These are phyloP conservation scores for Chlorella sp. DNA, from an alignment of 139 green algal species.

Conservation along the genomic window DNA sequence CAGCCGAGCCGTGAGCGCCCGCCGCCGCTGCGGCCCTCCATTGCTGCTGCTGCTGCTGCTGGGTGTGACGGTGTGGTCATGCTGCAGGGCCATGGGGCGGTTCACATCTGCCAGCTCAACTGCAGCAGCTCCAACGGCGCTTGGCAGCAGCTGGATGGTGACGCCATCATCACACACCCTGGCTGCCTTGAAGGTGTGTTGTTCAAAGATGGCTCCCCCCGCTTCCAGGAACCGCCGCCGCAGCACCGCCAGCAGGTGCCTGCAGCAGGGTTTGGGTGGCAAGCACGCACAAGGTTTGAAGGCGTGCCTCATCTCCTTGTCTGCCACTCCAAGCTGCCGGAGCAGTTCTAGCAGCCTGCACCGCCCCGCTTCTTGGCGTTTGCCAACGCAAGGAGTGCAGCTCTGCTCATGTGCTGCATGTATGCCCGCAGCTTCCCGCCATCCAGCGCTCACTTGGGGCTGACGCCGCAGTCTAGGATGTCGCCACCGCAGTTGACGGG, in stretches of 20 bases:
- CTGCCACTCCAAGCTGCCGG: too few species aligned
- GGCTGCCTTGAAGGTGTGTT: conserved; percentile 56
- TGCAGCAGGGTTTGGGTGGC: conserved; percentile 2
- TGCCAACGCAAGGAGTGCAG: too few species aligned
- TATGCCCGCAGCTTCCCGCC: too few species aligned
- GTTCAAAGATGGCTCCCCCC: conserved; percentile 65
- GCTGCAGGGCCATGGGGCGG: conserved; percentile 43
- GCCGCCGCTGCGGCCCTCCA: background rate
- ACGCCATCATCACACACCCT: conserved; percentile 59
- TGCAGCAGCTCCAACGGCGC: background rate
- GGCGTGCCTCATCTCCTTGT: background rate
- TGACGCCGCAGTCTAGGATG: background rate
- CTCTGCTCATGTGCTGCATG: too few species aligned
- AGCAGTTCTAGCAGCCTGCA: too few species aligned
- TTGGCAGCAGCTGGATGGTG: conserved; percentile 31
- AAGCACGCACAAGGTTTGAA: too few species aligned
- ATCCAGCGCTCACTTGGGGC: background rate
- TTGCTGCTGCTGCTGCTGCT: background rate
- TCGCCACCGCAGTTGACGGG: background rate
- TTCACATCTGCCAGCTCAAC: conserved; percentile 63
- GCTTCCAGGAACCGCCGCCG: conserved; percentile 49
- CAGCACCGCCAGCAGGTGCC: conserved; percentile 33
- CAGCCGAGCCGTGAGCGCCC: conserved; percentile 61
- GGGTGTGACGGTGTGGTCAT: background rate
- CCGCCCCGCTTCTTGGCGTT: too few species aligned